These are phyloP conservation scores for Entomophthora muscae DNA, from an alignment of 371 early-diverging fungal genomes.

Conservation along the genomic window DNA sequence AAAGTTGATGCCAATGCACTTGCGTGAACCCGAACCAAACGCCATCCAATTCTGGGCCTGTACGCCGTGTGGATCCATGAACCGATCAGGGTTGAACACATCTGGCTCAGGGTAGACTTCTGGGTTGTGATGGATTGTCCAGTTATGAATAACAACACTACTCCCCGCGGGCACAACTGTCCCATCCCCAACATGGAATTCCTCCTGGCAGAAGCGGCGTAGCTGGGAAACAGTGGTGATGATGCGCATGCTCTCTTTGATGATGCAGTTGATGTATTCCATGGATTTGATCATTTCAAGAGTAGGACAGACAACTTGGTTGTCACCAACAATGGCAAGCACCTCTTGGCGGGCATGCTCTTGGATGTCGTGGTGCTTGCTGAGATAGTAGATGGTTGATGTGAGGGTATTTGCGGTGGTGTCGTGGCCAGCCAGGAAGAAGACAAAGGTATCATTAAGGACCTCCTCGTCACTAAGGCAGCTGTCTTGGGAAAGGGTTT, in stretches of 20 bases:
- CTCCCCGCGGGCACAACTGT: not conserved
- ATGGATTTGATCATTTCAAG: not conserved
- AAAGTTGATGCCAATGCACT: conserved; percentile 5
- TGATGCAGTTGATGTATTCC: not conserved
- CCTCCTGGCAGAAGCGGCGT: not conserved
- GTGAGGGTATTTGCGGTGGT: conserved; percentile 29
- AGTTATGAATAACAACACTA: not conserved
- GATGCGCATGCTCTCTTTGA: no score
- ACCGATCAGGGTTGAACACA: not conserved
- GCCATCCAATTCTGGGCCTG: not conserved
- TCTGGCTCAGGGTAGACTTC: not conserved
- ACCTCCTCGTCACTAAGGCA: conserved; percentile 9
- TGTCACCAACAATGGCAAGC: conserved; percentile 1
- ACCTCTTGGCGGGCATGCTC: conserved; percentile 23
- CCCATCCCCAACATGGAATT: not conserved
- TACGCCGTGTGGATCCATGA: not conserved
- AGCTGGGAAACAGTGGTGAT: not conserved
- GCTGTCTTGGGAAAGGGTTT: not conserved
- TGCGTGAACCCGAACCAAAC: not conserved
- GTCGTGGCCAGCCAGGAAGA: conserved; percentile 30
- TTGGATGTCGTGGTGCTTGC: no score
- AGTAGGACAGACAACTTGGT: not conserved
- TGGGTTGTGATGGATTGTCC: not conserved
- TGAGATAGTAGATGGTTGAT: conserved; percentile 19
- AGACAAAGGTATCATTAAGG: conserved; percentile 19